phyloP scores from a whole-genome alignment of 176 grass and related monocot species.

The Aegilops bicornis region DNA sequence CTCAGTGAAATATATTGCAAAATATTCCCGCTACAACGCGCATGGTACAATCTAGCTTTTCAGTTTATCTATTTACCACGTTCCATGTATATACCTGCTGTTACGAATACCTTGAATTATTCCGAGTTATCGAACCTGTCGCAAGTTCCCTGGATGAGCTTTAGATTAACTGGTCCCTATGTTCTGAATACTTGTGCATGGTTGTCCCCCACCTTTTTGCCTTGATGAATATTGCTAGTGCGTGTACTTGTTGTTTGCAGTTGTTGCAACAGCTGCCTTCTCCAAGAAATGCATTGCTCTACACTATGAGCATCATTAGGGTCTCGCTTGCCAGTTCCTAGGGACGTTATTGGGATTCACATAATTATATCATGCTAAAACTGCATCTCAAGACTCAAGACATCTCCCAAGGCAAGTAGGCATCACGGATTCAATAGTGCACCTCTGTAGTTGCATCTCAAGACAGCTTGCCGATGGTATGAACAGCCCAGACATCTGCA shows the following conservation, averaged over 20 bases:
- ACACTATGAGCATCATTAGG: not conserved
- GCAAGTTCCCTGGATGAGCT: not conserved
- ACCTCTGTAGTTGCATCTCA: not conserved
- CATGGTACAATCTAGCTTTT: no score
- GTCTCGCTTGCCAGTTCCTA: not conserved
- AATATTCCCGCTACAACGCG: no score
- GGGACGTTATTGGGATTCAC: conserved; percentile 18
- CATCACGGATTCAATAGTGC: conserved; percentile 20
- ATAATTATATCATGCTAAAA: conserved; percentile 20
- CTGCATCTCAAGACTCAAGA: conserved; percentile 21
- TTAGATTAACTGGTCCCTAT: not conserved
- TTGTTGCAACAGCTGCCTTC: conserved; percentile 28
- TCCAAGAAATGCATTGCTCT: conserved; percentile 22
- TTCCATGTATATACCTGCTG: no score
- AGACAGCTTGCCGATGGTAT: no score
- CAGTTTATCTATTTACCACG: no score
- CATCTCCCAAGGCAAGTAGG: conserved; percentile 6
- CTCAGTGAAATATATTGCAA: no score
- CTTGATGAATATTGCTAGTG: conserved; percentile 20
- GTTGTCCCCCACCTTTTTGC: not conserved
- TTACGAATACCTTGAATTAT: no score
- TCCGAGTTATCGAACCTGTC: not conserved
- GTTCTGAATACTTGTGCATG: conserved; percentile 22
- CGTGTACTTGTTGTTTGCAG: conserved; percentile 2
- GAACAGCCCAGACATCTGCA: no score